Evolutionary conservation across 2,329 filamentous ascomycete genomes (phyloP).

Genomic region (Aspergillus aculeatinus): DNA sequence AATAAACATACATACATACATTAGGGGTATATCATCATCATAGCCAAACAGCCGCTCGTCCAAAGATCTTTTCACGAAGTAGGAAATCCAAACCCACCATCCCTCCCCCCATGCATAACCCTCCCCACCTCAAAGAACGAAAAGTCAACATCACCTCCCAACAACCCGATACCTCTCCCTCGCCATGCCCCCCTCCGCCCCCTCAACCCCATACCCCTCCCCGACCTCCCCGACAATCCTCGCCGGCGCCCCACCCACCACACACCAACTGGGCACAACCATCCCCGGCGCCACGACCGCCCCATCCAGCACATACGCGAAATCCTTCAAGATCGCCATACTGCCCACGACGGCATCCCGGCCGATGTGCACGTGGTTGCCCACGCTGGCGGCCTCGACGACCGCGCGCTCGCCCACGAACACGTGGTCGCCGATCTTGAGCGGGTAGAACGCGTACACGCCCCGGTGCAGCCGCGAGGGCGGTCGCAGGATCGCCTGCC

Average conservation of each 20-base stretch:
- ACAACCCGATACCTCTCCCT: conserved; percentile 44
- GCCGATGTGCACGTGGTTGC: conserved; percentile 83
- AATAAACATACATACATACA: conserved; percentile 4
- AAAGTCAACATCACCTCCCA: conserved; percentile 25
- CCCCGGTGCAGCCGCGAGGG: conserved; percentile 81
- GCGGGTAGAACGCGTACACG: conserved; percentile 64
- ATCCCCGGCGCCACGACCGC: conserved; percentile 81
- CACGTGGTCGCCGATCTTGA: conserved; percentile 92
- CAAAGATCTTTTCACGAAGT: too few relatives aligned
- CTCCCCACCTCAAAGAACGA: background rate
- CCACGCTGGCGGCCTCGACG: conserved; percentile 79
- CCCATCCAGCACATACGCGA: conserved; percentile 80
- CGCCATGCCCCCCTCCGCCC: conserved; percentile 45
- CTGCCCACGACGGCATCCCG: conserved; percentile 74
- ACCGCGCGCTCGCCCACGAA: conserved; percentile 76
- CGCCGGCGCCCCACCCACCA: conserved; percentile 82
- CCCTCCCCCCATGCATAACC: background rate
- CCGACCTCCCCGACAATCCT: conserved; percentile 75
- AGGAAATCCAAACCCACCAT: conserved; percentile 7
- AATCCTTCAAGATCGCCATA: conserved; percentile 91
- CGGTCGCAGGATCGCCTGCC: conserved; percentile 74
- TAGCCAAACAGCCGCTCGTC: too few relatives aligned
- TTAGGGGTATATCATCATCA: conserved; percentile 4
- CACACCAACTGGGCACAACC: conserved; percentile 87
- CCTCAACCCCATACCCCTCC: conserved; percentile 49